Percentiles rank a stretch among this genome's conserved stretches.
phyloP scores from a whole-genome alignment of 768 basidiomycete genomes.

The Trametes coccinea region DNA sequence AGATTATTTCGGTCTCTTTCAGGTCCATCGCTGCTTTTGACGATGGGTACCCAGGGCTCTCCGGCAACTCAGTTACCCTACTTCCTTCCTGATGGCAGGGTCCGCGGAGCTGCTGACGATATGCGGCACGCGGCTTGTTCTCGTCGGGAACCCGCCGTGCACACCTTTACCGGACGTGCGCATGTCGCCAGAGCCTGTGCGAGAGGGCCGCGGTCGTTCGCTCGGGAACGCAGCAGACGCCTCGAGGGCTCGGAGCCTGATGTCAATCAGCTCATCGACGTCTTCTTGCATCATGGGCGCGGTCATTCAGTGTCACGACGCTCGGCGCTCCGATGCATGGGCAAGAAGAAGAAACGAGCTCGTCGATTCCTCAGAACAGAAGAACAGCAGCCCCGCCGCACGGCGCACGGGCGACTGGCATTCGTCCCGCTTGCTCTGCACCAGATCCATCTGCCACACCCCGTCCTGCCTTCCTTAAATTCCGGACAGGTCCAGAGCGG shows the following conservation, averaged over 20 bases:
- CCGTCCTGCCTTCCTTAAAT: conserved; percentile 3
- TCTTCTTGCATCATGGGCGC: conserved; percentile 23
- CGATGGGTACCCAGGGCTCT: conserved; percentile 4
- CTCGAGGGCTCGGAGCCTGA: conserved; percentile 21
- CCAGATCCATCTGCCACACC: conserved; percentile 15
- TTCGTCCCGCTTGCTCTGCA: background rate
- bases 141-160: conserved; percentile 17
- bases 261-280: conserved; percentile 23
- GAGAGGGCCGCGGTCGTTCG: conserved; percentile 9
- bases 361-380: conserved; percentile 14
- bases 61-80: conserved; percentile 21
- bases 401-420: too few relatives aligned
- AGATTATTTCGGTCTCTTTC: conserved; percentile 16
- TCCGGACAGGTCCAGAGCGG: background rate
- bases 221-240: conserved; percentile 13
- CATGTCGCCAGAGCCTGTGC: background rate
- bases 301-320: conserved; percentile 18
- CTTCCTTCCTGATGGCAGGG: conserved; percentile 1
- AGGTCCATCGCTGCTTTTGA: background rate
- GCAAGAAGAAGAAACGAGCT: conserved; percentile 8
- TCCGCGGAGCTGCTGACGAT: conserved; percentile 3
- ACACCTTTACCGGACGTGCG: conserved; percentile 15
- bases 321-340: conserved; percentile 20
- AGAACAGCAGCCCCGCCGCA: background rate
- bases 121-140: conserved; percentile 7